Evolutionary conservation across 306 rosid genomes (phyloP).

Genomic region (Quercus gilva): DNA sequence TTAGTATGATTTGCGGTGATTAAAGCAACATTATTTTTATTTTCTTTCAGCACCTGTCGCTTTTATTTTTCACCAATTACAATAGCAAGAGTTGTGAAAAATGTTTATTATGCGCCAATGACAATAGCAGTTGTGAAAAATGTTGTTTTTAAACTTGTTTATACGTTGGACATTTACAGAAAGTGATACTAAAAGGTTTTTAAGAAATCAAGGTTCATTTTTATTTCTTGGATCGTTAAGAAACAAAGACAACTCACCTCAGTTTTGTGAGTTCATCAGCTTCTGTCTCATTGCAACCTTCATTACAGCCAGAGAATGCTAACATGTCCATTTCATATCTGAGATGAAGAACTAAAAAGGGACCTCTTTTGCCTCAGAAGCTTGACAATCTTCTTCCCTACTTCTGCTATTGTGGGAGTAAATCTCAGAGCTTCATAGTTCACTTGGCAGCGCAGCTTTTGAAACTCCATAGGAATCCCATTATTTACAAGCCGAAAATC

Average conservation of each 20-base stretch:
- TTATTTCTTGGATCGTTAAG: background rate
- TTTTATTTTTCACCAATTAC: no score
- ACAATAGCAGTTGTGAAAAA: no score
- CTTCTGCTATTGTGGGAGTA: conserved; percentile 67
- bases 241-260: conserved; percentile 51
- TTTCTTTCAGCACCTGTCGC: no score
- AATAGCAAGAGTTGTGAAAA: no score
- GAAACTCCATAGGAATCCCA: conserved; percentile 64
- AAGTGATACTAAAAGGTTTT: background rate
- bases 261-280: conserved; percentile 69
- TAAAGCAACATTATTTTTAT: no score
- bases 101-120: no score
- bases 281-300: conserved; percentile 64
- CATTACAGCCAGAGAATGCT: conserved; percentile 91
- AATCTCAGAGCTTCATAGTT: conserved; percentile 73
- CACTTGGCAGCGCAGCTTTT: conserved; percentile 75
- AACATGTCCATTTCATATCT: conserved; percentile 98
- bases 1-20: no score
- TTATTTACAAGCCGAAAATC: conserved; percentile 83
- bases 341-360: conserved; percentile 93
- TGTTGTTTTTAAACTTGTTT: background rate
- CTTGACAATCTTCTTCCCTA: conserved; percentile 65
- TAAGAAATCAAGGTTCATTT: background rate
- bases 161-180: background rate
- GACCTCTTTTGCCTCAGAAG: conserved; percentile 78